Evolutionary conservation across 2,329 filamentous ascomycete genomes (phyloP), one percentile per base, ranked within the genome.

Genomic region (Zymoseptoria ardabiliae): DNA sequence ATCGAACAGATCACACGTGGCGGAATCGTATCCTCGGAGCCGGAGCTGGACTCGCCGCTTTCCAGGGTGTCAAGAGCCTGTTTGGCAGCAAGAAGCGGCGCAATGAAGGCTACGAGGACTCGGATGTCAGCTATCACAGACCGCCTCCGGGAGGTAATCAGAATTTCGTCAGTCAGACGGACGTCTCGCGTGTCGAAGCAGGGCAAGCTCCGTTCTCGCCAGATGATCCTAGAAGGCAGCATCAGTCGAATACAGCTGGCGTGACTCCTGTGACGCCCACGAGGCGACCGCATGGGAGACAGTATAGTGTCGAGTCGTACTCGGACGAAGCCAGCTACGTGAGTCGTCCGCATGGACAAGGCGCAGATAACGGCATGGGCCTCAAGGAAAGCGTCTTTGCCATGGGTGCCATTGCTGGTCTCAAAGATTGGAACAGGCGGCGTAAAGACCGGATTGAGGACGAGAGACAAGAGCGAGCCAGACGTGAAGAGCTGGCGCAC

Each of bases 401-500:
- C 2, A 65, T 74, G 23, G 70, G 70, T 20, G 64, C 67, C 3
- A 60, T 71, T 13, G 70, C 67, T 57, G 70, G 70, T 1, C 68
- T 71, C 55, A 60, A 75, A 62, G 75, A 79, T 57, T 77, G 75
- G 64, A 75, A 75, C 59, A 72, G 70, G 78, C 83, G 65, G 72
- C 79, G 71, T 75, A 81, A 70, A 79, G 87, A 71, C 75, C 83
- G 65, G 71, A 84, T 72, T 58, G 82, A 86, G 58, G 79, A 85
- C 64, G 81, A 84, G 56, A 82, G 84, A 21, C 82, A 89, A 4
- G 82, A 81, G 55, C 77, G 77, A 51, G 72, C 81, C 59, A 77
- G 77, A 56, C 76, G 74, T 61, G 79, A 78, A 61, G 75, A 78
- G 11, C 72, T 77, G n/a, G 70, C 76, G 21, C 75, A 76, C n/a